Evolutionary conservation across 108 stramenopile species (phyloP).

Genomic region (Skeletonema tropicum): DNA sequence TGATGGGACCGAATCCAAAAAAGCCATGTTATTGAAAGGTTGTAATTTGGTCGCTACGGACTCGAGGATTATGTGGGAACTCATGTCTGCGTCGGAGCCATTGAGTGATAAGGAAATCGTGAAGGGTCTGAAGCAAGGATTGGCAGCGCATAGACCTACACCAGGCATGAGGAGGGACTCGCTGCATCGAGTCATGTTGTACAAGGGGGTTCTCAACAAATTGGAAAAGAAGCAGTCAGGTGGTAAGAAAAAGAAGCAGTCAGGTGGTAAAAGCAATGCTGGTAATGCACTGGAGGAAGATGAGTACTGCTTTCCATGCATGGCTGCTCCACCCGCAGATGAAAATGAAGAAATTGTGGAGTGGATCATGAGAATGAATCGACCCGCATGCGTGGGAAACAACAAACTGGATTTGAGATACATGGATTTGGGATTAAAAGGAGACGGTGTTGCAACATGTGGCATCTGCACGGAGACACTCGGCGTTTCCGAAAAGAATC

Average conservation of each 20-base stretch:
- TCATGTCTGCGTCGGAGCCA: slow-evolving; percentile 17
- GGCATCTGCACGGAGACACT: slow-evolving; percentile 12
- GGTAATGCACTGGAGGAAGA: slow-evolving; percentile 15
- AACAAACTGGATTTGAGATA: slow-evolving; percentile 23
- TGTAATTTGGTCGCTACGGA: slow-evolving; percentile 9
- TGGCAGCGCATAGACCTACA: not conserved
- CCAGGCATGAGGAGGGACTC: slow-evolving; percentile 7
- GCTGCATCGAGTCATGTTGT: slow-evolving; percentile 1
- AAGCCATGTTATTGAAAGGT: not conserved
- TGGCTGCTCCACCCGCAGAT: not conserved
- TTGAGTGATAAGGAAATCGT: slow-evolving; percentile 13
- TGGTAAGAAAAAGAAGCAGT: not conserved
- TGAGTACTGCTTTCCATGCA: slow-evolving; percentile 24
- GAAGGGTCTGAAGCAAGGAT: slow-evolving; percentile 5
- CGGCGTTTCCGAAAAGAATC: not conserved
- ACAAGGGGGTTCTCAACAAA: slow-evolving; percentile 11
- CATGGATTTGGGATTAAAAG: slow-evolving; percentile 30
- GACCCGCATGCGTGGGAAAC: slow-evolving; percentile 19
- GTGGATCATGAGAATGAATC: slow-evolving; percentile 6
- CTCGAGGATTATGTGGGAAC: slow-evolving; percentile 14
- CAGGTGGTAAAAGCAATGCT: not conserved
- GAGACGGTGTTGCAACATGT: slow-evolving; percentile 10
- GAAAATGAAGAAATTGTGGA: slow-evolving; percentile 2
- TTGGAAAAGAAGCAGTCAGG: slow-evolving; percentile 5
- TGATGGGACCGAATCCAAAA: slow-evolving; percentile 10